Conservation (phyloP, 495 filamentous ascomycete genomes). For the Neurospora sublineolata region DNA sequence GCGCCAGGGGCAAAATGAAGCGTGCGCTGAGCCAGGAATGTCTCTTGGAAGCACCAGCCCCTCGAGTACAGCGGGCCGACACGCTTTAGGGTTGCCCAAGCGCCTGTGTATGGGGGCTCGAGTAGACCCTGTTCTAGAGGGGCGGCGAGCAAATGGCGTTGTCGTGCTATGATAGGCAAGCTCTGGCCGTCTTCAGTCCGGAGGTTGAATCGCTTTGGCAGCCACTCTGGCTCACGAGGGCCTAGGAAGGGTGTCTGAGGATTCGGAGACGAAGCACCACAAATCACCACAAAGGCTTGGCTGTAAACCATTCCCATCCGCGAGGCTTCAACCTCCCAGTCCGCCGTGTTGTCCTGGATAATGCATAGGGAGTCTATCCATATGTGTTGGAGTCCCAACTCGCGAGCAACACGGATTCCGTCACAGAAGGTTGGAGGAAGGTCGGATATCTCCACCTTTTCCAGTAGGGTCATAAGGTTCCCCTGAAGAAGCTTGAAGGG, state of each 20-base stretch:
- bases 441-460: slow-evolving; percentile 13
- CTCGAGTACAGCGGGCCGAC: neutral
- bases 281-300: slow-evolving; percentile 14
- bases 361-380: slow-evolving; percentile 29
- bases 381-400: slow-evolving; percentile 15
- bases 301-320: slow-evolving; percentile 16
- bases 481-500: neutral
- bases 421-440: slow-evolving; percentile 20
- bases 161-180: neutral
- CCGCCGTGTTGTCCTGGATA: slow-evolving; percentile 17
- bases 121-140: neutral
- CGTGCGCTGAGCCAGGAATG: neutral
- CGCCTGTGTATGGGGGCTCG: neutral
- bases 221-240: neutral
- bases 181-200: neutral
- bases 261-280: neutral
- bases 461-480: neutral
- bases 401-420: slow-evolving; percentile 14
- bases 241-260: neutral
- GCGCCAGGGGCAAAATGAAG: neutral
- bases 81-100: neutral
- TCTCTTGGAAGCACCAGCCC: neutral
- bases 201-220: neutral
- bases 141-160: neutral
- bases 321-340: slow-evolving; percentile 13